A percentile compares a stretch with the other conserved stretches of the same genome.
phyloP scores from a whole-genome alignment of 768 basidiomycete species.

The Collybia nuda region DNA sequence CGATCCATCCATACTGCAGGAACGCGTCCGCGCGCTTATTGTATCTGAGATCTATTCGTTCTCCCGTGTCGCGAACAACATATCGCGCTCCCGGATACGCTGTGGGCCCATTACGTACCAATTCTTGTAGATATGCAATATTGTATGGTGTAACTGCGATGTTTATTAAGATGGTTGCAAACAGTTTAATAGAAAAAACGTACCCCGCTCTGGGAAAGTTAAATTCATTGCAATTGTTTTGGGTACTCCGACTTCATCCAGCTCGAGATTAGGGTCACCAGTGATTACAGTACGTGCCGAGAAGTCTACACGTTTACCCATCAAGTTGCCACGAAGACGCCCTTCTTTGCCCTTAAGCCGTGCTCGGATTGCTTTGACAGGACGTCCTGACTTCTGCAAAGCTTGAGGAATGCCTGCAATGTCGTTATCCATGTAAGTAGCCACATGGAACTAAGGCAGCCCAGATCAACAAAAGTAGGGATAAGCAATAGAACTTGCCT shows the following conservation, averaged over 20 bases:
- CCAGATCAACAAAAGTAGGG: conserved; percentile 2
- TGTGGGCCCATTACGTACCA: conserved; percentile 93
- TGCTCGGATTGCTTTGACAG: conserved; percentile 97
- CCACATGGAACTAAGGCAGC: conserved; percentile 83
- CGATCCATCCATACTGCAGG: conserved; percentile 97
- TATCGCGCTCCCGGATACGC: conserved; percentile 96
- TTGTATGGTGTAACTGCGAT: conserved; percentile 92
- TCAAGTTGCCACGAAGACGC: conserved; percentile 93
- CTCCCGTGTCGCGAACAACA: conserved; percentile 95
- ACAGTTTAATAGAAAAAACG: conserved; percentile 15
- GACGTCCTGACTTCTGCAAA: conserved; percentile 94
- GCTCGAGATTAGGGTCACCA: conserved; percentile 93
- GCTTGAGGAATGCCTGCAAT: conserved; percentile 98
- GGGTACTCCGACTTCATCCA: conserved; percentile 98
- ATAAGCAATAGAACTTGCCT: background rate
- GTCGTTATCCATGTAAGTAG: conserved; percentile 99
- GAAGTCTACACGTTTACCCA: conserved; percentile 99
- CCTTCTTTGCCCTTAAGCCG: conserved; percentile 99
- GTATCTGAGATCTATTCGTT: conserved; percentile 94
- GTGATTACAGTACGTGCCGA: conserved; percentile 99
- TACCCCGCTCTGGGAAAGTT: conserved; percentile 96
- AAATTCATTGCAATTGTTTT: conserved; percentile 95
- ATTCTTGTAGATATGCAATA: conserved; percentile 88
- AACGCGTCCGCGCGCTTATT: conserved; percentile 95
- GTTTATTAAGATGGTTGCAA: conserved; percentile 7